Conservation (phyloP, 306 rosid genomes). For the Echinosophora koreensis region DNA sequence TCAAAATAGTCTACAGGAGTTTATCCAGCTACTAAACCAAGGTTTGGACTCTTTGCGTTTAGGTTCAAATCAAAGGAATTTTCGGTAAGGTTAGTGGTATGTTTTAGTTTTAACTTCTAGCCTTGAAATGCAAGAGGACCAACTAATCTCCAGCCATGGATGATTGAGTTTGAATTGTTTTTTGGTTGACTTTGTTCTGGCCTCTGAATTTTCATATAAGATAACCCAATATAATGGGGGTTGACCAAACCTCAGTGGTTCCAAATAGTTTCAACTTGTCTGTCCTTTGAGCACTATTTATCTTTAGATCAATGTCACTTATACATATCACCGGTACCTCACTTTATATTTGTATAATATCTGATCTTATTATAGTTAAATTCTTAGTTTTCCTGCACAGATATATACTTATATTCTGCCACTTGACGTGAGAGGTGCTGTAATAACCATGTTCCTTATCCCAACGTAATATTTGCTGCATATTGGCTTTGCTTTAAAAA, state of each 20-base stretch:
- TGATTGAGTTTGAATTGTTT: background rate
- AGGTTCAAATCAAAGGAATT: too few relatives aligned
- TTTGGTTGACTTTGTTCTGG: constrained; percentile 36
- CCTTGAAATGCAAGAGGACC: too few relatives aligned
- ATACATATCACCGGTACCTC: too few relatives aligned
- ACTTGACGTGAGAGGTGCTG: background rate
- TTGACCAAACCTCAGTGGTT: constrained; percentile 36
- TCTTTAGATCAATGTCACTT: background rate
- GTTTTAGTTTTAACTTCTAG: too few relatives aligned
- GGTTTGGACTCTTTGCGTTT: too few relatives aligned
- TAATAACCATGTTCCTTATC: background rate
- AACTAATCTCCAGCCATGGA: background rate
- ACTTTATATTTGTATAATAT: too few relatives aligned
- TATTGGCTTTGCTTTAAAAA: constrained; percentile 42
- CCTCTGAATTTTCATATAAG: constrained; percentile 13
- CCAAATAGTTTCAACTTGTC: constrained; percentile 35
- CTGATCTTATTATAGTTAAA: too few relatives aligned
- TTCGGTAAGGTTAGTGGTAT: too few relatives aligned
- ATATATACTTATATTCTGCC: background rate
- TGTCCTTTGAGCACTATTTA: background rate
- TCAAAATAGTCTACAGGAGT: background rate
- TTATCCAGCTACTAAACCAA: too few relatives aligned
- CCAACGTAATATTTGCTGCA: constrained; percentile 37
- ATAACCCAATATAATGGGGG: constrained; percentile 29
- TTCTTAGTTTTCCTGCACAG: background rate